Evolutionary conservation across 1,284 basidiomycete genomes (phyloP).

Genomic region (Cutaneotrichosporon cutaneum): DNA sequence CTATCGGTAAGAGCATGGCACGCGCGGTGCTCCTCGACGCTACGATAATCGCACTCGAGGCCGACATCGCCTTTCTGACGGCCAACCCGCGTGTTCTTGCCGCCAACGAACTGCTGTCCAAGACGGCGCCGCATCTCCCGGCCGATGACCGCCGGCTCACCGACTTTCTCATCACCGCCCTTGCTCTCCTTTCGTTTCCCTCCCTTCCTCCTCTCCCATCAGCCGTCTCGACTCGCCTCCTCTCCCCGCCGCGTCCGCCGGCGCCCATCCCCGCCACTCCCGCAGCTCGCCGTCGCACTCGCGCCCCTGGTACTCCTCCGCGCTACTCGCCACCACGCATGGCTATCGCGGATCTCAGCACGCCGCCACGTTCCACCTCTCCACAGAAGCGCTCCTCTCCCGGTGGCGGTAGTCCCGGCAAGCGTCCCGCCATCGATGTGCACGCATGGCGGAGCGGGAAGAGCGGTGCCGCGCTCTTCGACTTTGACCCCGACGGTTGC

Average conservation of each 20-base stretch:
- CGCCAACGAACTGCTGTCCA: not conserved
- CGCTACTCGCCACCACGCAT: not conserved
- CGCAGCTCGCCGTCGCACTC: not conserved
- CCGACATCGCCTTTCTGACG: not conserved
- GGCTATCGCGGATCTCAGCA: not conserved
- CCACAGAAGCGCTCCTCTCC: not conserved
- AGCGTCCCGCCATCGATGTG: not conserved
- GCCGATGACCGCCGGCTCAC: not conserved
- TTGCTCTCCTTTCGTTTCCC: not conserved
- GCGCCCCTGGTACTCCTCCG: not conserved
- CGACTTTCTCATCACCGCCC: not conserved
- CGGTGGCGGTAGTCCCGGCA: not conserved
- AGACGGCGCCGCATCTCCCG: not conserved
- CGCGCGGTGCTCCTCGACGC: not conserved
- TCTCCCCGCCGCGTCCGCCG: not conserved
- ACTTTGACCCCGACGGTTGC: not conserved
- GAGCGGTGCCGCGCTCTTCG: not conserved
- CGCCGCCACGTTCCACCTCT: not conserved
- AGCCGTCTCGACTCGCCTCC: not conserved
- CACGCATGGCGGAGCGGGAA: not conserved
- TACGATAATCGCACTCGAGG: not conserved
- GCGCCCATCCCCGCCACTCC: not conserved
- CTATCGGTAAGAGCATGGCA: not conserved
- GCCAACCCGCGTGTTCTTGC: not conserved
- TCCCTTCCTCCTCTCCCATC: not conserved